A percentile compares a stretch with the other conserved stretches of the same genome.
phyloP scores from a whole-genome alignment of 2,329 filamentous ascomycete genomes.

The Fusarium praegraminearum region DNA sequence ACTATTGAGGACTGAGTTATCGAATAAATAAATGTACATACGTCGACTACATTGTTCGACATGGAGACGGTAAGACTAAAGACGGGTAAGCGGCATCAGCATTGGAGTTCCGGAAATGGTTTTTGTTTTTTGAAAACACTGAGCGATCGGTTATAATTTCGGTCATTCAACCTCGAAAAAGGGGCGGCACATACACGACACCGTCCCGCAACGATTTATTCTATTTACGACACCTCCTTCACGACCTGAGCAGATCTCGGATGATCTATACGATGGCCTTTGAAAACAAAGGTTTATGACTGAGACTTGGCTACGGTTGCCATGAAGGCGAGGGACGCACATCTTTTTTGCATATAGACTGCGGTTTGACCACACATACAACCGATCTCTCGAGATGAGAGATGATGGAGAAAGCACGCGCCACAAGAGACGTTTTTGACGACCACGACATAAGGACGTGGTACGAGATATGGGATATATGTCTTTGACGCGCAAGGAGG shows the following conservation, averaged over 20 bases:
- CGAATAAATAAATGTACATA: slow-evolving; percentile 43
- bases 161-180: slow-evolving; percentile 36
- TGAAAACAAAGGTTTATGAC: slow-evolving; percentile 32
- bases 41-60: slow-evolving; percentile 33
- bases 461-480: slow-evolving; percentile 40
- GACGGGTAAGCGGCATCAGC: slow-evolving; percentile 50
- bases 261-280: slow-evolving; percentile 28
- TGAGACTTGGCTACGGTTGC: slow-evolving; percentile 2
- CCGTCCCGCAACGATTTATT: slow-evolving; percentile 23
- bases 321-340: slow-evolving; percentile 35
- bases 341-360: slow-evolving; percentile 46
- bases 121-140: slow-evolving; percentile 44
- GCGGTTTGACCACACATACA: slow-evolving; percentile 38
- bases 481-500: slow-evolving; percentile 34
- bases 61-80: slow-evolving; percentile 41
- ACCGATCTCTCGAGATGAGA: slow-evolving; percentile 35
- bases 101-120: slow-evolving; percentile 51
- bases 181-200: slow-evolving; percentile 31
- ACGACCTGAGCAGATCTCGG: not conserved
- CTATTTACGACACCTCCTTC: not conserved
- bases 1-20: slow-evolving; percentile 36
- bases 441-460: slow-evolving; percentile 37
- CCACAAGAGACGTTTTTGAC: slow-evolving; percentile 36
- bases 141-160: slow-evolving; percentile 42
- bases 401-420: slow-evolving; percentile 30